A percentile compares a stretch with the other conserved stretches of the same genome.
These are phyloP conservation scores for Ceratocystis cacaofunesta DNA, from an alignment of 2,329 filamentous ascomycete genomes.

Conservation along the genomic window DNA sequence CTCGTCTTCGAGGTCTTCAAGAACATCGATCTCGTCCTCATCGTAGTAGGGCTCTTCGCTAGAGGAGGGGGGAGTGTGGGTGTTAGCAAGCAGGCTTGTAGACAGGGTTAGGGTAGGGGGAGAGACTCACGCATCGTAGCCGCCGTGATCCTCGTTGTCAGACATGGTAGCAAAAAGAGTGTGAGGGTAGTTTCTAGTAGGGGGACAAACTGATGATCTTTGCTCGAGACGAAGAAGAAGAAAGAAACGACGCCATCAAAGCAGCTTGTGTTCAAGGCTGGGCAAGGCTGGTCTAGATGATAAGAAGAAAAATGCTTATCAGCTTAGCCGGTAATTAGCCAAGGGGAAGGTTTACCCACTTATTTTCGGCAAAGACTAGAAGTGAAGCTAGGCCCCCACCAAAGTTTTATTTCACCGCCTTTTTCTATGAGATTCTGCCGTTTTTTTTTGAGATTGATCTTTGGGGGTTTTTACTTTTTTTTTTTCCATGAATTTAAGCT, in stretches of 20 bases:
- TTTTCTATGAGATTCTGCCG: constrained; percentile 5
- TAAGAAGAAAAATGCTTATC: constrained; percentile 12
- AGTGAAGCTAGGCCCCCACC: background rate
- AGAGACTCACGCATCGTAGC: constrained; percentile 39
- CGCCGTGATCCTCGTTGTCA: constrained; percentile 54
- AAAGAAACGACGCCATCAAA: background rate
- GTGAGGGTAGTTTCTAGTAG: background rate
- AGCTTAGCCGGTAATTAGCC: constrained; percentile 10
- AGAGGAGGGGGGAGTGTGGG: constrained; percentile 10
- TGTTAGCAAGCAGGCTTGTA: background rate
- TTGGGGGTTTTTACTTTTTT: background rate
- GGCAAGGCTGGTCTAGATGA: background rate
- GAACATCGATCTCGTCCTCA: constrained; percentile 48
- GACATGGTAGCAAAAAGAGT: constrained; percentile 39
- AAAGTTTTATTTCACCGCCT: constrained; percentile 6
- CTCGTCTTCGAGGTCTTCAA: constrained; percentile 37
- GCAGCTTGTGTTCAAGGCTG: constrained; percentile 3
- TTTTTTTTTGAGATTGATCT: background rate
- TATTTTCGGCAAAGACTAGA: background rate
- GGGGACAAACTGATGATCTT: background rate
- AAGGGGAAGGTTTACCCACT: background rate
- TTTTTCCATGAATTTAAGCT: background rate
- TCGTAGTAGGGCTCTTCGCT: constrained; percentile 60
- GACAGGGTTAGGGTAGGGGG: too few species aligned
- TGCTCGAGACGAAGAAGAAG: constrained; percentile 11